Conservation (phyloP, 495 filamentous ascomycete species). For the Penicillium coffeae region DNA sequence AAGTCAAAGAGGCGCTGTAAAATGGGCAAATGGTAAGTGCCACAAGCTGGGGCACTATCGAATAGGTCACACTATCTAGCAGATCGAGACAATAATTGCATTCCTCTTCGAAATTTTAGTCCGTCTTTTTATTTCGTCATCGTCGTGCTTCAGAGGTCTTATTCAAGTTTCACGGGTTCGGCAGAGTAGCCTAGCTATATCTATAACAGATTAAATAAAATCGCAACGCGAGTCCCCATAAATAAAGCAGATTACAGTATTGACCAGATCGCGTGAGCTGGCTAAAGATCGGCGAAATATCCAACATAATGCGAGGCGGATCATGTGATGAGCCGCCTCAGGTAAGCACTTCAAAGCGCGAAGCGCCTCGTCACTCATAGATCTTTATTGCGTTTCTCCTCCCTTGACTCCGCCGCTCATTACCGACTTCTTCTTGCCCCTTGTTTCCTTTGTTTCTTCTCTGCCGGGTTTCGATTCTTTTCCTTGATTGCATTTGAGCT, state of each 20-base stretch:
- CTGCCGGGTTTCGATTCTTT: constrained; percentile 1
- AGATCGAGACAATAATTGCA: no score
- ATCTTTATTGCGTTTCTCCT: neutral
- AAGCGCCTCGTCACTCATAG: neutral
- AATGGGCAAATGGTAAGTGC: neutral
- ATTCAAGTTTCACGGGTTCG: no score
- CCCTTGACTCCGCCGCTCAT: neutral
- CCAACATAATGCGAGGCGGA: no score
- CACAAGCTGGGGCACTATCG: no score
- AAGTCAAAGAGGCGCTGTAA: constrained; percentile 8
- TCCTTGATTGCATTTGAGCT: constrained; percentile 7
- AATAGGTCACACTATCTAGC: no score
- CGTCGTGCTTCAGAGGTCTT: no score
- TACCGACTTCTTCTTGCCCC: neutral
- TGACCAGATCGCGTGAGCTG: no score
- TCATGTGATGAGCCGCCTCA: neutral
- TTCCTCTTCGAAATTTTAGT: neutral
- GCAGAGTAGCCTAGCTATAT: no score
- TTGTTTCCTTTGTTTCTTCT: constrained; percentile 1
- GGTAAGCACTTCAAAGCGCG: neutral
- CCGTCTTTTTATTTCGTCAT: neutral
- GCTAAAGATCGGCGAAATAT: no score
- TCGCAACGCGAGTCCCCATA: no score
- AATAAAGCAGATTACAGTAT: no score
- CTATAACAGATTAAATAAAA: no score